A percentile compares a stretch with the other conserved stretches of the same genome.
phyloP scores from a whole-genome alignment of 805 yeast genomes.

The Candida ortonii region DNA sequence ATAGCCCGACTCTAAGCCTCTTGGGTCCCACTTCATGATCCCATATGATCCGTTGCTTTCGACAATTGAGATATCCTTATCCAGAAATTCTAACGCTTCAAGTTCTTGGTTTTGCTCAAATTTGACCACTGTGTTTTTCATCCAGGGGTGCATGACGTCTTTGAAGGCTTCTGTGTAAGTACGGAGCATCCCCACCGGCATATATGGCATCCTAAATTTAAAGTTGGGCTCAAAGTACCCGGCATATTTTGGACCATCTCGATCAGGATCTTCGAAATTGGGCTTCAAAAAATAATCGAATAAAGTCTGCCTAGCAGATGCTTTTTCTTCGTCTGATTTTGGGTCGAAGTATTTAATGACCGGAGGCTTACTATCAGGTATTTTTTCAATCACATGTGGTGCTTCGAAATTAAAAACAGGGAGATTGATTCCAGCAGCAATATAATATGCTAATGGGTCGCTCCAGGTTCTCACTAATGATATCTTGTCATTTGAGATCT shows the following conservation, averaged over 20 bases:
- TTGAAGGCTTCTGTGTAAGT: not conserved
- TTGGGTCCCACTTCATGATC: constrained; percentile 5
- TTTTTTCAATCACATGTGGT: not conserved
- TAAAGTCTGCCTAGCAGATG: constrained; percentile 1
- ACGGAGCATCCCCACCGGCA: constrained; percentile 4
- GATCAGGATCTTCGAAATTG: constrained; percentile 4
- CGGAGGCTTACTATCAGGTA: too few species aligned
- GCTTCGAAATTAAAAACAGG: constrained; percentile 5
- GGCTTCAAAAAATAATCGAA: constrained; percentile 3
- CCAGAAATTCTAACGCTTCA: constrained; percentile 1
- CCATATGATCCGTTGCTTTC: constrained; percentile 7
- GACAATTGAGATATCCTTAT: constrained; percentile 2
- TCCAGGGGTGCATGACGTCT: constrained; percentile 3
- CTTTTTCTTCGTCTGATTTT: constrained; percentile 3
- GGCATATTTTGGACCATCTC: constrained; percentile 5
- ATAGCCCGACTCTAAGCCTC: constrained; percentile 3
- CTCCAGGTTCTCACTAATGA: constrained; percentile 4
- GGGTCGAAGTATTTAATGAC: too few species aligned
- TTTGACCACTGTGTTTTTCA: constrained; percentile 3
- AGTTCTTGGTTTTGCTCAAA: constrained; percentile 3
- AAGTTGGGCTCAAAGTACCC: constrained; percentile 1
- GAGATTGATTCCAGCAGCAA: constrained; percentile 5
- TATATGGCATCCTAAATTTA: constrained; percentile 4
- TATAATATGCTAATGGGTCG: constrained; percentile 5
- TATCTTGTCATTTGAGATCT: constrained; percentile 2